A percentile compares a stretch with the other conserved stretches of the same genome.
Conservation (phyloP, 352 stramenopile species). For the Phytophthora boehmeriae region DNA sequence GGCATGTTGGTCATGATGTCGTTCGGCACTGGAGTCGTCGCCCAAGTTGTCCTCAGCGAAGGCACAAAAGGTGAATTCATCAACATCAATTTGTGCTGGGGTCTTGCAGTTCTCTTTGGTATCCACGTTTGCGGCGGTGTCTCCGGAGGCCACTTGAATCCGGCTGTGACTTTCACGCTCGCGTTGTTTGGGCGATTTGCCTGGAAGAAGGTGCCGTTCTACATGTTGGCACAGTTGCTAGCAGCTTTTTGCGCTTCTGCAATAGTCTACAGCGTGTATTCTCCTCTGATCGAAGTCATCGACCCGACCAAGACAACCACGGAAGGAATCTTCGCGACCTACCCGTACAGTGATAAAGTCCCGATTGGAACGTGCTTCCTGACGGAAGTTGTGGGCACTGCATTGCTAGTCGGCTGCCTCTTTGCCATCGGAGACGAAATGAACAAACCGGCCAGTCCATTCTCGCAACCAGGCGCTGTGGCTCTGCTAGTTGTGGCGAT, state of each 20-base stretch:
- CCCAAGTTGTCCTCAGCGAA: constrained; percentile 58
- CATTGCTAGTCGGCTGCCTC: constrained; percentile 55
- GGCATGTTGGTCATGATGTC: constrained; percentile 59
- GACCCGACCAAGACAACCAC: constrained; percentile 48
- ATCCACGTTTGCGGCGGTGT: constrained; percentile 55
- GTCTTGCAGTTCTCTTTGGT: constrained; percentile 60
- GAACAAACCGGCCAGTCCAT: constrained; percentile 59
- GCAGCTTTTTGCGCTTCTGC: constrained; percentile 43
- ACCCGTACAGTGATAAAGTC: constrained; percentile 47
- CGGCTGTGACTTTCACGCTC: constrained; percentile 55
- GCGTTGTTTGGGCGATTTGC: constrained; percentile 49
- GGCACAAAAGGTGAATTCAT: constrained; percentile 58
- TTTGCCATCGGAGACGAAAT: constrained; percentile 58
- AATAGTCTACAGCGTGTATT: constrained; percentile 58
- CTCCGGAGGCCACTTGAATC: constrained; percentile 62
- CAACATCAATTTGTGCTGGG: constrained; percentile 66
- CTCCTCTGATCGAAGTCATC: constrained; percentile 40
- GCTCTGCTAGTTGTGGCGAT: constrained; percentile 58
- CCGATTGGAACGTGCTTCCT: constrained; percentile 56
- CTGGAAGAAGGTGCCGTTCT: constrained; percentile 39
- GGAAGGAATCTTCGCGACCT: constrained; percentile 58
- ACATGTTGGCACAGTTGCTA: constrained; percentile 44
- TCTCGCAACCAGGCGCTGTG: constrained; percentile 44
- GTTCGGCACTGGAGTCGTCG: constrained; percentile 63
- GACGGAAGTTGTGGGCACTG: constrained; percentile 64